Percentiles rank a stretch among this genome's conserved stretches.
phyloP scores from a whole-genome alignment of 2,329 filamentous ascomycete species.

The Aquanectria penicillioides region DNA sequence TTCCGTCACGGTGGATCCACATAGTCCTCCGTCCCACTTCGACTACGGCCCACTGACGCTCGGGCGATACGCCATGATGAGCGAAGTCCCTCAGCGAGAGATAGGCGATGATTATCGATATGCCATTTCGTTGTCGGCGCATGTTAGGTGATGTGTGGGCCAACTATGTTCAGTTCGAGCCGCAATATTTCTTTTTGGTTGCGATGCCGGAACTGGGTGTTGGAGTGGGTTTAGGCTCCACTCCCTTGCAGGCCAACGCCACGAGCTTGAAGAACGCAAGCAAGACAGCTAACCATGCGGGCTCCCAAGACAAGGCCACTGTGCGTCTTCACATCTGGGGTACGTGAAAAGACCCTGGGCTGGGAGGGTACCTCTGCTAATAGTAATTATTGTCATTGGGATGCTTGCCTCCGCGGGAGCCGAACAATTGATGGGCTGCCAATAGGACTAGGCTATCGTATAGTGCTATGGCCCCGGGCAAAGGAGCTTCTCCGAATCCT shows the following conservation, averaged over 20 bases:
- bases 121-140: constrained; percentile 12
- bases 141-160: not conserved
- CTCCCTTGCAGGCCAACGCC: constrained; percentile 28
- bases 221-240: constrained; percentile 33
- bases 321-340: constrained; percentile 22
- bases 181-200: constrained; percentile 16
- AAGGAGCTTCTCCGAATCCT: constrained; percentile 20
- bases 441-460: not conserved
- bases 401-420: constrained; percentile 5
- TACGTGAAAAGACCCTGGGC: constrained; percentile 16
- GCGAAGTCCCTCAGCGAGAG: constrained; percentile 6
- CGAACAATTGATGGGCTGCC: constrained; percentile 1
- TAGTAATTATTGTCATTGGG: not conserved
- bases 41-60: constrained; percentile 21
- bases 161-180: not conserved
- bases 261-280: constrained; percentile 29
- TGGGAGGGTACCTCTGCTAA: not conserved
- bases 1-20: constrained; percentile 34
- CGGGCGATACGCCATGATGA: constrained; percentile 3
- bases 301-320: constrained; percentile 21
- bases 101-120: constrained; percentile 5
- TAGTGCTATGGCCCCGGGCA: not conserved
- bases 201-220: constrained; percentile 25
- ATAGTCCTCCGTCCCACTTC: constrained; percentile 31
- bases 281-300: constrained; percentile 27